Evolutionary conservation across 176 grass and related monocot species (phyloP), one percentile per base, ranked within the genome.

Genomic region (Musa beccarii): DNA sequence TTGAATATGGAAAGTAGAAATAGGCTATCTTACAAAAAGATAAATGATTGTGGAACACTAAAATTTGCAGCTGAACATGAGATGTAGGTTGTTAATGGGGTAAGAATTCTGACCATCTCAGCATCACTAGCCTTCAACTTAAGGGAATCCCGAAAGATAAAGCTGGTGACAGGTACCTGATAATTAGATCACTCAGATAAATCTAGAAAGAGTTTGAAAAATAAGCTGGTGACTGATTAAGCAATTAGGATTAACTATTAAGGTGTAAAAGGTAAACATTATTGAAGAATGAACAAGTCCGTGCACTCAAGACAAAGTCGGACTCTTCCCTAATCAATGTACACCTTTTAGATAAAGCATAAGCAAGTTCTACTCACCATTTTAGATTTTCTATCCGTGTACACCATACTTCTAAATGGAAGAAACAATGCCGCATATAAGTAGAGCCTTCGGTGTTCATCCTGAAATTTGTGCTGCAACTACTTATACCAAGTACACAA

Each of bases 111-210:
- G 80, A 93, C 90, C 82, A 25, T 86, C 75, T 93, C 88, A 78
- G 90, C 83, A 83, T 98, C 90, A 71, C 75, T 91, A 76, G 76
- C 75, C 86, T 98, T 93, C 75, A 93, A 83, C 82, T 98, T 98
- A 57, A 98, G 86, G 64, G 90, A 98, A 63, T 91, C 76, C 57
- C 86, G 83, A 79, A 98, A 84, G 69, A 98, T 93, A 77, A 87
- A 93, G 74, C 75, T 90, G 52, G 79, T 59, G 85, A 89, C 80
- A 67, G 84, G 90, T 89, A 80, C 80, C 94, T 98, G 86, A 43
- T 80, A 23, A 89, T 76, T 66, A 70, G 55, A 19, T 51, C 34
- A 70, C n/a, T 70, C 14, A 52, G 68, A 51, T 51, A 51, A 70
- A 70, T 25, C 9, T 21, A 26, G 2, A 43, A 63, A 77, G 61